phyloP scores from a whole-genome alignment of 1,284 basidiomycete species.

The Inonotus obliquus region DNA sequence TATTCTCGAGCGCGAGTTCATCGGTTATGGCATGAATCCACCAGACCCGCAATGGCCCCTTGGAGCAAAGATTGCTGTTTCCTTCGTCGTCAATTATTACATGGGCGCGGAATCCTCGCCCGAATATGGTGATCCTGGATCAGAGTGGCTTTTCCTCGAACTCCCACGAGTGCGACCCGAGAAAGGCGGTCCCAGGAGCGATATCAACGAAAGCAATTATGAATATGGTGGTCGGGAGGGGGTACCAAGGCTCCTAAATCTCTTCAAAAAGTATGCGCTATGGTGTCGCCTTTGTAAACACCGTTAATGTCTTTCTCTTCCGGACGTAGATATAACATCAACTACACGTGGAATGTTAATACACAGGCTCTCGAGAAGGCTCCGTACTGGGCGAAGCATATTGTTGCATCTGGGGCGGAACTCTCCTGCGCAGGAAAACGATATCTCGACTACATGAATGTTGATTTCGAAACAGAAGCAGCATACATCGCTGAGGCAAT shows the following conservation, averaged over 20 bases:
- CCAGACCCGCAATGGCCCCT: conserved; percentile 34
- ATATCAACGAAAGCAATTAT: neutral
- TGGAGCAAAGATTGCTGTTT: conserved; percentile 30
- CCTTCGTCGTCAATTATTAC: conserved; percentile 35
- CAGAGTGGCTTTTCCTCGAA: conserved; percentile 30
- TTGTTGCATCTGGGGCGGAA: conserved; percentile 21
- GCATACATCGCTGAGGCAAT: conserved; percentile 29
- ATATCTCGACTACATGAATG: conserved; percentile 22
- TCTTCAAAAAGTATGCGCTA: conserved; percentile 1
- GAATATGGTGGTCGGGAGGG: conserved; percentile 1
- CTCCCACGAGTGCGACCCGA: neutral
- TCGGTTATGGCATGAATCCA: conserved; percentile 31
- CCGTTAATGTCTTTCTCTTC: neutral
- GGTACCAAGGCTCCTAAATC: neutral
- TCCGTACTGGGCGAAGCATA: conserved; percentile 28
- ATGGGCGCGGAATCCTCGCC: conserved; percentile 32
- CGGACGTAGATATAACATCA: neutral
- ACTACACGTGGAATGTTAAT: conserved; percentile 1
- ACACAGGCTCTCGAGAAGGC: neutral
- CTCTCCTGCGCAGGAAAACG: conserved; percentile 21
- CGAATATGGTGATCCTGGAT: conserved; percentile 33
- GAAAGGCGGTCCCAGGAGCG: conserved; percentile 6
- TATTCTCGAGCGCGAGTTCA: conserved; percentile 23
- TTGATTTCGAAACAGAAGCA: conserved; percentile 22
- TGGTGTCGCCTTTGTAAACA: no score